Base-by-base conservation (phyloP, 2,329 filamentous ascomycete species). In the Diaporthe velutina region DNA sequence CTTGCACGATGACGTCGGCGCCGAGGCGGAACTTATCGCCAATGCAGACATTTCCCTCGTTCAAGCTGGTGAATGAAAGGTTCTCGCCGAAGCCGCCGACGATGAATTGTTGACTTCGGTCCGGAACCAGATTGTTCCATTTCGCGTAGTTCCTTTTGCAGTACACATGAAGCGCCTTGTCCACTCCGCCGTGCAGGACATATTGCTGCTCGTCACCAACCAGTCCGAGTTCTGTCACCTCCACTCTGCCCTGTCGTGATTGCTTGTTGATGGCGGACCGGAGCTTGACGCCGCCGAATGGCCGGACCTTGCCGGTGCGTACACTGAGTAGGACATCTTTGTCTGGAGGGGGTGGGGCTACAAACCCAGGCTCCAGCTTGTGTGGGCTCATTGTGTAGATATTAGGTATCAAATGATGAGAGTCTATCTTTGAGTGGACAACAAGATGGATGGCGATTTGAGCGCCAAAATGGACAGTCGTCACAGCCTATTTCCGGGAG, bases 31-130 rank as follows among this genome's bases (percentile, higher is more conserved):
- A 52, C 25, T 48, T 57, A 30, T 66, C 60, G 38, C 60, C 60
- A 13, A 66, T 66, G 60, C 60, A 66, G 10, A 66, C 60, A 15
- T 66, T 66, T 5, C 38, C 22, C 38, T 66, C 60, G 38, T 42
- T 19, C 60, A 66, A 1, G 45, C 19, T 15, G 6, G 25, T 50
- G 38, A 50, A 45, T 12, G 60, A 66, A 5, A 66, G 4, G 38
- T 66, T 66, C 60, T 66, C 60, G 38, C 60, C 60, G 60, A 66
- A 66, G 7, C 60, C 60, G 3, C 60, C 60, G 22, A 66, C 30
- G 25, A 17, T n/a, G 38, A 66, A 66, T 19, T 25, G 60, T 17
- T 66, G 60, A 12, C 19, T n/a, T 50, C 60, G 19, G 38, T 66
- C 22, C n/a, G 60, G 60, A 3, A 66, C 15, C 45, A 45, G 38